A percentile compares a stretch with the other conserved stretches of the same genome.
Conservation (phyloP, 352 stramenopile genomes). For the Phytophthora fragariae region DNA sequence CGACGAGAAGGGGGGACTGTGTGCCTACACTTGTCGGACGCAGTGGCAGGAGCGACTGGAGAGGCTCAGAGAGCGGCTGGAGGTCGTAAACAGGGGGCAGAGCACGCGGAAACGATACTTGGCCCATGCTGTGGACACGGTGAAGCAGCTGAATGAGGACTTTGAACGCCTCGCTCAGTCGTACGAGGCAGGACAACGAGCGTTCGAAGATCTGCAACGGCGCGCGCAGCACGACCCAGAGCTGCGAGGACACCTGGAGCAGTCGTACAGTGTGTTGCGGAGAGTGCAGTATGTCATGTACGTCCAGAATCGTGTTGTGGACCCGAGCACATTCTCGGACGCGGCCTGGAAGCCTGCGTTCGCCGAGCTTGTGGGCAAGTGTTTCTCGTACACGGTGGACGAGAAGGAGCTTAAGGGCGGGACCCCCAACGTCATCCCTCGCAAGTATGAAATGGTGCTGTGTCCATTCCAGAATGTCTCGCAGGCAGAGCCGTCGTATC, state of each 20-base stretch:
- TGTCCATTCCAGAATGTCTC: conserved; percentile 88
- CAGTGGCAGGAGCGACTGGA: conserved; percentile 32
- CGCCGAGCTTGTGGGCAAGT: conserved; percentile 63
- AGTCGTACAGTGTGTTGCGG: conserved; percentile 59
- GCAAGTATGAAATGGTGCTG: conserved; percentile 67
- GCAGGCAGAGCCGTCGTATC: conserved; percentile 72
- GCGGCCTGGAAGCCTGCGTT: conserved; percentile 56
- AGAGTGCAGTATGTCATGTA: conserved; percentile 60
- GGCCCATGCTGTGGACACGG: conserved; percentile 23
- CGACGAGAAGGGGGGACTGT: conserved; percentile 80
- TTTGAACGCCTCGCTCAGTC: conserved; percentile 39
- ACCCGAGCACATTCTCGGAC: conserved; percentile 53
- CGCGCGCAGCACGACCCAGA: conserved; percentile 39
- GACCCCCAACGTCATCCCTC: conserved; percentile 77
- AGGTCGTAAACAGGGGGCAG: conserved; percentile 34
- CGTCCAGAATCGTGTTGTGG: conserved; percentile 56
- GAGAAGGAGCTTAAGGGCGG: conserved; percentile 82
- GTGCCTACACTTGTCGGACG: conserved; percentile 49
- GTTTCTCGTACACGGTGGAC: conserved; percentile 71
- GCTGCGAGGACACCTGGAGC: conserved; percentile 43
- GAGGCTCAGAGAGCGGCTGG: conserved; percentile 28
- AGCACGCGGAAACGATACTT: conserved; percentile 39
- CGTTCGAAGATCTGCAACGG: conserved; percentile 40
- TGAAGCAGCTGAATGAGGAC: conserved; percentile 38
- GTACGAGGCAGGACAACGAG: conserved; percentile 31